Base-by-base conservation (phyloP, 371 early-diverging fungal species). In the Vavraia culicis region DNA sequence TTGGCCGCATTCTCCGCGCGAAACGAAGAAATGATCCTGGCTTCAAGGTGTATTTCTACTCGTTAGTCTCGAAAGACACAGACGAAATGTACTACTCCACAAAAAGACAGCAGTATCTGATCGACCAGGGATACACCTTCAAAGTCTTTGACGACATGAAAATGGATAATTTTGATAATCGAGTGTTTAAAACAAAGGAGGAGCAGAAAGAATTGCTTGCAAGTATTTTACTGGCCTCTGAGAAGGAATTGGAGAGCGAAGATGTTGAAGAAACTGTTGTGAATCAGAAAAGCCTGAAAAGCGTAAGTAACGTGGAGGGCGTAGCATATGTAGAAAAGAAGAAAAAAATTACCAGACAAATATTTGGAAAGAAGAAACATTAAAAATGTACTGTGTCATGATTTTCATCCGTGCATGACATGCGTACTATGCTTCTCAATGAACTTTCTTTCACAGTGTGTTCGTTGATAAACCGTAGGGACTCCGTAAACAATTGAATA, bases 71-170 rank as follows among this genome's bases (percentile, higher is more conserved):
- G 35, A 79, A 80, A 52, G 95, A 98, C 69, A 98, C 99, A 0
- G 85, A 91, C 62, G 99, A 98, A 71, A 90, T 95, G 82, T 85
- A 77, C 52, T 98, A 90, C 60, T 84, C 87, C n/a, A 77, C 83
- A 11, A 89, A 88, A 66, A 77, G 96, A 35, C 88, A 90, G 67
- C 90, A 89, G 68, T 98, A 94, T 68, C 68, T 98, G 58, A 82
- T 96, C 36, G 96, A 98, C 67, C 99, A 98, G 69, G 99, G 98
- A 0, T 98, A 98, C 68, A 80, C 88, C 15, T 98, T 90, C 73
- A 90, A 88, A 68, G 89, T 84, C 11, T 21, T 87, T 43, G 71
- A 73, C 9, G 72, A 77, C 15, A 72, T 85, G 5, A 83, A 83
- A 8, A 75, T 81, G 69, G 78, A 78, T 2, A 71, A 70, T 9